Percentiles rank a stretch among this genome's conserved stretches.
These are phyloP conservation scores for Apiospora sp. DNA, from an alignment of 2,329 filamentous ascomycete genomes.

Conservation along the genomic window DNA sequence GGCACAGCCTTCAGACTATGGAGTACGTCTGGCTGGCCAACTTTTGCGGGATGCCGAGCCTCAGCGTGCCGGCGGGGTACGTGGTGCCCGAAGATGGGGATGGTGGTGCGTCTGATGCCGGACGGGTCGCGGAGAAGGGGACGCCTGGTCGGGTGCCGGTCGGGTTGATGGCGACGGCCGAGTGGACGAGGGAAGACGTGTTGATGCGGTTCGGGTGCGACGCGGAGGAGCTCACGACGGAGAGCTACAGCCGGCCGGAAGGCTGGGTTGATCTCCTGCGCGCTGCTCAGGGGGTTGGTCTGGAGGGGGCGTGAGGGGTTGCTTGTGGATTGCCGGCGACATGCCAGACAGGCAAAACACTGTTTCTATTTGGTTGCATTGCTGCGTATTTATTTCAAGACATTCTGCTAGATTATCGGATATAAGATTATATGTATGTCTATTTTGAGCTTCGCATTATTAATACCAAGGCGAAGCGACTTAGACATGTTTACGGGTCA, in stretches of 20 bases:
- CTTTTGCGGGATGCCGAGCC: conserved; percentile 55
- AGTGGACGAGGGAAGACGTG: conserved; percentile 60
- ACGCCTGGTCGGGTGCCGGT: conserved; percentile 52
- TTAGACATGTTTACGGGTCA: too few relatives aligned
- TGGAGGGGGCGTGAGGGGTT: too few relatives aligned
- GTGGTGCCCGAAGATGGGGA: conserved; percentile 47
- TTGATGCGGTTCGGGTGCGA: conserved; percentile 58
- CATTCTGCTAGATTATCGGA: background rate
- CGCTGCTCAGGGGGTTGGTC: too few relatives aligned
- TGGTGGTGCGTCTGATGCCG: conserved; percentile 34
- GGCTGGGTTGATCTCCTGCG: background rate
- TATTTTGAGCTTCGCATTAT: background rate
- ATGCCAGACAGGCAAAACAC: background rate
- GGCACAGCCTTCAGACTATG: conserved; percentile 56
- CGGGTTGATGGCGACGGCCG: conserved; percentile 62
- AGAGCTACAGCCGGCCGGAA: background rate
- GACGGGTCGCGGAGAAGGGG: conserved; percentile 42
- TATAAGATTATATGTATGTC: too few relatives aligned
- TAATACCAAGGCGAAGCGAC: background rate
- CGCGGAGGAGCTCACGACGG: conserved; percentile 43
- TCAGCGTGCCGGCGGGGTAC: conserved; percentile 56
- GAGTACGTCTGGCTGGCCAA: conserved; percentile 60
- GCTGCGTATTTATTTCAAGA: background rate
- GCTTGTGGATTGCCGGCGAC: background rate
- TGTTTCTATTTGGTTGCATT: too few relatives aligned